phyloP scores from a whole-genome alignment of 495 filamentous ascomycete species.

The Talaromyces stipitatus region DNA sequence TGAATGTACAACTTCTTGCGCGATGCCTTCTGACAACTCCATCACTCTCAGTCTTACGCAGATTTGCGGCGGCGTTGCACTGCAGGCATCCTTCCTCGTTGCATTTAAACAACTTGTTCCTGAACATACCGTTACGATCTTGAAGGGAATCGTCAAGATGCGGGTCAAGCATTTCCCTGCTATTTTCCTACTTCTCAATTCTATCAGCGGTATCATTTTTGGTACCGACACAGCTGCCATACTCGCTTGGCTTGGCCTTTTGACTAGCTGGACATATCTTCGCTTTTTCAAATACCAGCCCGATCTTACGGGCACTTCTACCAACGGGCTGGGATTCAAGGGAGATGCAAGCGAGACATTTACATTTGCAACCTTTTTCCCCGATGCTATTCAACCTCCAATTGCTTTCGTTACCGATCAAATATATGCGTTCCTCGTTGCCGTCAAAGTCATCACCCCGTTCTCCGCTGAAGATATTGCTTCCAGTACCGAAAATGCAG shows the following conservation, averaged over 20 bases:
- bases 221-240: slow-evolving; percentile 80
- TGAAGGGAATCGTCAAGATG: slow-evolving; percentile 78
- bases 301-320: slow-evolving; percentile 45
- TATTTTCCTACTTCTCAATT: slow-evolving; percentile 73
- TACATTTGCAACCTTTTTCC: slow-evolving; percentile 91
- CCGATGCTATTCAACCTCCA: slow-evolving; percentile 72
- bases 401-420: slow-evolving; percentile 65
- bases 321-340: slow-evolving; percentile 43
- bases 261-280: slow-evolving; percentile 91
- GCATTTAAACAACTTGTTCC: slow-evolving; percentile 98
- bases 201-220: slow-evolving; percentile 68
- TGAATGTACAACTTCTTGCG: slow-evolving; percentile 19
- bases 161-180: slow-evolving; percentile 93
- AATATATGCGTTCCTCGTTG: slow-evolving; percentile 66
- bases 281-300: slow-evolving; percentile 89
- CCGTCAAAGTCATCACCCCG: slow-evolving; percentile 69
- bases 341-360: slow-evolving; percentile 96
- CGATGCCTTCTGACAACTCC: slow-evolving; percentile 15
- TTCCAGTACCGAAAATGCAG: slow-evolving; percentile 65
- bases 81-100: slow-evolving; percentile 92
- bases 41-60: slow-evolving; percentile 52
- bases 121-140: slow-evolving; percentile 93
- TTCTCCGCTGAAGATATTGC: slow-evolving; percentile 83
- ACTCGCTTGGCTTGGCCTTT: slow-evolving; percentile 72
- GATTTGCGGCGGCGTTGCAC: slow-evolving; percentile 78